phyloP scores from a whole-genome alignment of 176 grass and related monocot species.

The Calamus simplicifolius region DNA sequence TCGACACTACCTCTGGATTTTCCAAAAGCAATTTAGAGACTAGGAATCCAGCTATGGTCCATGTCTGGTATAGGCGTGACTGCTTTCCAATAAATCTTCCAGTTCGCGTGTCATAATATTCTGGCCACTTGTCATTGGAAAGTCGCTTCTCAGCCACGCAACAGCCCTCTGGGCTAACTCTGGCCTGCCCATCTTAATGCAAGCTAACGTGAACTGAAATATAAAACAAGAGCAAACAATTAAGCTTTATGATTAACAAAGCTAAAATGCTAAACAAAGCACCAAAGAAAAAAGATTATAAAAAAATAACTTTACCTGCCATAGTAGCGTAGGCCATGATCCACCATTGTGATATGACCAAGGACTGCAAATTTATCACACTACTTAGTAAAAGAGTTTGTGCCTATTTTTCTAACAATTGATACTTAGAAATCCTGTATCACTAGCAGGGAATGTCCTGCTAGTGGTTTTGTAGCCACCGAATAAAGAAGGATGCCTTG shows the following conservation, averaged over 20 bases:
- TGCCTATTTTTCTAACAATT: too few relatives aligned
- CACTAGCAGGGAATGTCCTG: too few relatives aligned
- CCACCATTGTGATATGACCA: slow-evolving; percentile 97
- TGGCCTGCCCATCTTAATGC: slow-evolving; percentile 92
- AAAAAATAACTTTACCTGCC: slow-evolving; percentile 57
- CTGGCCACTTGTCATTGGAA: slow-evolving; percentile 81
- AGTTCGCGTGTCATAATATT: slow-evolving; percentile 81
- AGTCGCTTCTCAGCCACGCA: slow-evolving; percentile 75
- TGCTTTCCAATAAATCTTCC: slow-evolving; percentile 93
- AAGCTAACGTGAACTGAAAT: slow-evolving; percentile 84
- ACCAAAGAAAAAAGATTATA: not conserved
- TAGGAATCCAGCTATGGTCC: slow-evolving; percentile 88
- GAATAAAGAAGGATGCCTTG: too few relatives aligned
- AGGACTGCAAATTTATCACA: slow-evolving; percentile 37
- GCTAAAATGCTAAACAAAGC: too few relatives aligned
- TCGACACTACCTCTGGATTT: slow-evolving; percentile 63
- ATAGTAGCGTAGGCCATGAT: slow-evolving; percentile 89
- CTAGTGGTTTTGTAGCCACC: too few relatives aligned
- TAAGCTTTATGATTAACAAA: not conserved
- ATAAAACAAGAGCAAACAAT: slow-evolving; percentile 3
- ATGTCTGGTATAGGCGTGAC: slow-evolving; percentile 79
- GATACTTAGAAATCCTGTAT: too few relatives aligned
- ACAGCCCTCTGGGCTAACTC: slow-evolving; percentile 73
- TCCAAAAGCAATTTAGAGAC: slow-evolving; percentile 75
- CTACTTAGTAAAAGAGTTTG: too few relatives aligned